Evolutionary conservation across 2,329 filamentous ascomycete genomes (phyloP).

Genomic region (Ophiosphaerella herpotricha): DNA sequence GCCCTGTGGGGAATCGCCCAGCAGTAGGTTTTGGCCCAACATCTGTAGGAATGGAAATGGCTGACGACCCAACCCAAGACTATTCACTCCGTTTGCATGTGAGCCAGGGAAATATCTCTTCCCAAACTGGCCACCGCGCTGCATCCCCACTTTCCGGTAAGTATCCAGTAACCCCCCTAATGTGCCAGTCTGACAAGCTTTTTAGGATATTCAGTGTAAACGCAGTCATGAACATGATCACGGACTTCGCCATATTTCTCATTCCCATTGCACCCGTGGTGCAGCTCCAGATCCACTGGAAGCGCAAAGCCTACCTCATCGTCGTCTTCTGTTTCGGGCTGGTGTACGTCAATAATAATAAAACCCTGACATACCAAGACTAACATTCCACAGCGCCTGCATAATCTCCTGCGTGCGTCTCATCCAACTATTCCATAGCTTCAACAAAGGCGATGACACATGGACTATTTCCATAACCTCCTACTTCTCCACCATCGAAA

Average conservation of each 20-base stretch:
- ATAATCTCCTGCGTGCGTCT: conserved; percentile 21
- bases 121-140: conserved; percentile 12
- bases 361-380: neutral
- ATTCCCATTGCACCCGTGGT: conserved; percentile 15
- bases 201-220: conserved; percentile 10
- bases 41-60: neutral
- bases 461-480: conserved; percentile 14
- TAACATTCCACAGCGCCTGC: conserved; percentile 12
- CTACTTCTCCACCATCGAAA: conserved; percentile 15
- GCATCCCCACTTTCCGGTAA: conserved; percentile 9
- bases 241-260: conserved; percentile 19
- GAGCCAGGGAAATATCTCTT: conserved; percentile 8
- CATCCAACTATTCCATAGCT: conserved; percentile 6
- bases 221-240: conserved; percentile 19
- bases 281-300: conserved; percentile 14
- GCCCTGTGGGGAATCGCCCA: conserved; percentile 16
- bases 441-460: conserved; percentile 7
- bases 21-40: conserved; percentile 6
- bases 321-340: conserved; percentile 21
- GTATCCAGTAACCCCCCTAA: neutral
- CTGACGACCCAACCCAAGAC: neutral
- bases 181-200: neutral
- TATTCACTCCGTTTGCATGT: conserved; percentile 18
- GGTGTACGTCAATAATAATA: conserved; percentile 9
- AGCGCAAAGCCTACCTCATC: conserved; percentile 13